These are phyloP conservation scores for Pyricularia pennisetigena DNA, from an alignment of 2,329 filamentous ascomycete species.

Conservation along the genomic window DNA sequence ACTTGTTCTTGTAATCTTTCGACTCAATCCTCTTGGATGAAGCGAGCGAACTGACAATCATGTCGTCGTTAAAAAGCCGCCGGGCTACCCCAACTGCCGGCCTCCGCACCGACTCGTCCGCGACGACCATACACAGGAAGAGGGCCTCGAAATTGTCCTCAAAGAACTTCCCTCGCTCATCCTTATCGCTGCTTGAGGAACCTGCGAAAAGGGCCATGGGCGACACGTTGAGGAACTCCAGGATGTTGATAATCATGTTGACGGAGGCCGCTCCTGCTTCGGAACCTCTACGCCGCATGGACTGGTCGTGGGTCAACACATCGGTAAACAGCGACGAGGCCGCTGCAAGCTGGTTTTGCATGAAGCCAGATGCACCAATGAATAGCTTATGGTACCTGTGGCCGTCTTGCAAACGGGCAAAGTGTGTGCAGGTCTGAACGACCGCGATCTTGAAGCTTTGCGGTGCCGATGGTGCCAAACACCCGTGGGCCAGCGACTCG, in stretches of 20 bases:
- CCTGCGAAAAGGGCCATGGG: constrained; percentile 37
- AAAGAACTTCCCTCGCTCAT: constrained; percentile 28
- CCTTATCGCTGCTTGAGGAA: constrained; percentile 22
- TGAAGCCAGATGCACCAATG: constrained; percentile 42
- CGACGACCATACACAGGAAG: constrained; percentile 42
- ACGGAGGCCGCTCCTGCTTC: constrained; percentile 27
- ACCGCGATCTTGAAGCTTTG: constrained; percentile 52
- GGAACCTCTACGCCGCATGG: constrained; percentile 26
- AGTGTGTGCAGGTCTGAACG: constrained; percentile 53
- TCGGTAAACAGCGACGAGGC: constrained; percentile 28
- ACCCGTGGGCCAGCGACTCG: constrained; percentile 44
- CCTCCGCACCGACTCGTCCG: constrained; percentile 36
- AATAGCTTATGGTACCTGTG: constrained; percentile 46
- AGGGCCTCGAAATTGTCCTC: constrained; percentile 40
- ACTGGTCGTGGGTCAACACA: constrained; percentile 26
- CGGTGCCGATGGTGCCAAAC: constrained; percentile 46
- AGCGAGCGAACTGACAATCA: constrained; percentile 24
- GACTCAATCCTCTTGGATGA: constrained; percentile 25
- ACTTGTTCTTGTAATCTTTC: constrained; percentile 28
- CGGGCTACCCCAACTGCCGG: constrained; percentile 37
- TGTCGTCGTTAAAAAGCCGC: constrained; percentile 32
- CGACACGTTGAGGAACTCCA: constrained; percentile 47
- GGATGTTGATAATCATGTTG: constrained; percentile 38
- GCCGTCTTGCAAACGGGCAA: constrained; percentile 41
- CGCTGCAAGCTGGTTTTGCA: constrained; percentile 45